A percentile compares a stretch with the other conserved stretches of the same genome.
Evolutionary conservation across 495 filamentous ascomycete species (phyloP).

Genomic region (Neurospora terricola): DNA sequence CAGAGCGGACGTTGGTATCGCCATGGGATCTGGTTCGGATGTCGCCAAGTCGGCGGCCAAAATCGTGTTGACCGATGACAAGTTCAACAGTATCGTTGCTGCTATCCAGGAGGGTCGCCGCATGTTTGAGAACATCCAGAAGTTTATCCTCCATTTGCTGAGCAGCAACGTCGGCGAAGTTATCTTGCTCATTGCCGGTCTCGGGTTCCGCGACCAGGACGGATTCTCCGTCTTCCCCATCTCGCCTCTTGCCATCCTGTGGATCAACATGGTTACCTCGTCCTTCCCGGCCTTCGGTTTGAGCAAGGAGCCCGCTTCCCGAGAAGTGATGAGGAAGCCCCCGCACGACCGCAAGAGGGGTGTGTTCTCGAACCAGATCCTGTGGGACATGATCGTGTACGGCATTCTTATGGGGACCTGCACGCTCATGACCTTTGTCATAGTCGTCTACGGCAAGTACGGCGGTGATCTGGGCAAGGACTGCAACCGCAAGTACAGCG

Average conservation of each 20-base stretch:
- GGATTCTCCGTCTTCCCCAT: conserved; percentile 65
- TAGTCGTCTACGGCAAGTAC: conserved; percentile 56
- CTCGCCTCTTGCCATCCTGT: conserved; percentile 64
- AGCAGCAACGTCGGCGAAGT: conserved; percentile 69
- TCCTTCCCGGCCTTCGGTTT: conserved; percentile 68
- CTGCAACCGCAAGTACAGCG: conserved; percentile 52
- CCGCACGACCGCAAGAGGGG: conserved; percentile 57
- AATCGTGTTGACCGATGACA: conserved; percentile 82
- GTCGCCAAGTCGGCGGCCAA: conserved; percentile 86
- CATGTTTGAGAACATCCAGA: conserved; percentile 75
- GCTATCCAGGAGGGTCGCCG: conserved; percentile 63
- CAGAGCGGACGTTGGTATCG: conserved; percentile 73
- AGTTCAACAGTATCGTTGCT: conserved; percentile 71
- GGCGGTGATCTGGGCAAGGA: conserved; percentile 46
- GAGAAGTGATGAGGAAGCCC: conserved; percentile 60
- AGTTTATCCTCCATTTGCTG: conserved; percentile 68
- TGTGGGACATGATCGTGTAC: conserved; percentile 66
- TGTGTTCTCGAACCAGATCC: conserved; percentile 60
- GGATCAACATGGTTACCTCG: conserved; percentile 72
- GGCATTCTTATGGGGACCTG: conserved; percentile 58
- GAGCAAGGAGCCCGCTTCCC: conserved; percentile 56
- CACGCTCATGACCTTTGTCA: conserved; percentile 57
- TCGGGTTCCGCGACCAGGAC: conserved; percentile 56
- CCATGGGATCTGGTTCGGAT: conserved; percentile 79
- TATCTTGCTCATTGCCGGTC: conserved; percentile 56